phyloP scores from a whole-genome alignment of 106 monocot species.

The Gastrodia elata region DNA sequence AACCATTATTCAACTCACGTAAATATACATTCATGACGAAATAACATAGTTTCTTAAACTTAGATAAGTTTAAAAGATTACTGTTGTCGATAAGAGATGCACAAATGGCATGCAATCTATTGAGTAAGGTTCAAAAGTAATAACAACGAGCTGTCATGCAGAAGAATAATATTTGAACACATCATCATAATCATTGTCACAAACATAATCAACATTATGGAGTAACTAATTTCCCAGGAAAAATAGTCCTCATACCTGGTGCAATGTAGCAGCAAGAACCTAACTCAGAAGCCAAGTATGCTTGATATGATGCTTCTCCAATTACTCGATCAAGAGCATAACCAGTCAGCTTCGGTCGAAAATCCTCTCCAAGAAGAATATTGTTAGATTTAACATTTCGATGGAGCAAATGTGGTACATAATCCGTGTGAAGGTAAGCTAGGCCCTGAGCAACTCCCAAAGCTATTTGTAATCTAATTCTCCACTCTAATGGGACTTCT shows the following conservation, averaged over 20 bases:
- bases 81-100: too few species aligned
- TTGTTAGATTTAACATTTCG: constrained; percentile 56
- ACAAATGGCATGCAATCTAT: too few species aligned
- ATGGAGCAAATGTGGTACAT: constrained; percentile 40
- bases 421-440: constrained; percentile 53
- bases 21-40: too few species aligned
- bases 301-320: constrained; percentile 31
- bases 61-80: too few species aligned
- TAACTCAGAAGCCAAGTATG: constrained; percentile 36
- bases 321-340: constrained; percentile 48
- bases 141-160: not conserved
- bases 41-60: too few species aligned
- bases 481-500: constrained; percentile 29
- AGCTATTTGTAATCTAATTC: constrained; percentile 34
- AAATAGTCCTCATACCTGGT: constrained; percentile 37
- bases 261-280: constrained; percentile 43
- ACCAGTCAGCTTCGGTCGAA: constrained; percentile 38
- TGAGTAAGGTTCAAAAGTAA: too few species aligned
- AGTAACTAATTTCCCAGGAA: not conserved
- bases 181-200: not conserved
- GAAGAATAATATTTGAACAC: not conserved
- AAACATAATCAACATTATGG: not conserved
- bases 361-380: constrained; percentile 46
- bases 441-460: constrained; percentile 49
- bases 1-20: too few species aligned